These are phyloP conservation scores for Toxoplasma gondii DNA, from an alignment of 169 alveolate genomes.

Conservation along the genomic window DNA sequence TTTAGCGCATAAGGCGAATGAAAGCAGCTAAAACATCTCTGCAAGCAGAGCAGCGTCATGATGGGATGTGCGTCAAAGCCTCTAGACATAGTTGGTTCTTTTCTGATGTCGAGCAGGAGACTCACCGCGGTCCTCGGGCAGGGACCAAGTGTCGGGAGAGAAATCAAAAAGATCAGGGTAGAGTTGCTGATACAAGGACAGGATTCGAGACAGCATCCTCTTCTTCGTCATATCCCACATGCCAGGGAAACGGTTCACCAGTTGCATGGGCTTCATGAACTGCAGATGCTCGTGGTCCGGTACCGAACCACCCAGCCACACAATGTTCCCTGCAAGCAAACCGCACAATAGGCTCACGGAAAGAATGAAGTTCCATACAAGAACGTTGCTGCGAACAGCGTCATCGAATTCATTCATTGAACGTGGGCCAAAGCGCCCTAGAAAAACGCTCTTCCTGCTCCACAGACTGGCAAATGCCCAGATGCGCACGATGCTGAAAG, in stretches of 20 bases:
- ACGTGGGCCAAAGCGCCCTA: too few species aligned
- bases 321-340: slow-evolving; percentile 56
- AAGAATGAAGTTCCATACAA: neutral
- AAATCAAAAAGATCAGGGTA: slow-evolving; percentile 65
- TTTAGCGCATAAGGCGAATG: too few species aligned
- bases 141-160: slow-evolving; percentile 58
- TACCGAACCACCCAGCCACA: slow-evolving; percentile 68
- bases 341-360: neutral
- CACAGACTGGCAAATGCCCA: too few species aligned
- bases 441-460: too few species aligned
- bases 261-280: slow-evolving; percentile 31
- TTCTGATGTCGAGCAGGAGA: neutral
- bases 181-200: slow-evolving; percentile 46
- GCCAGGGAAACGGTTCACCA: slow-evolving; percentile 67
- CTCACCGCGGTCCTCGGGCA: slow-evolving; percentile 68
- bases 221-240: slow-evolving; percentile 66
- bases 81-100: too few species aligned
- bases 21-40: too few species aligned
- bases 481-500: too few species aligned
- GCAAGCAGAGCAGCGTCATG: too few species aligned
- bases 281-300: slow-evolving; percentile 69
- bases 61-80: too few species aligned
- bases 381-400: too few species aligned
- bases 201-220: slow-evolving; percentile 55
- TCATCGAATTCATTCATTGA: too few species aligned